A percentile compares a stretch with the other conserved stretches of the same genome.
Evolutionary conservation across 1,139 yeast species (phyloP).

Genomic region (Spathaspora sp.): DNA sequence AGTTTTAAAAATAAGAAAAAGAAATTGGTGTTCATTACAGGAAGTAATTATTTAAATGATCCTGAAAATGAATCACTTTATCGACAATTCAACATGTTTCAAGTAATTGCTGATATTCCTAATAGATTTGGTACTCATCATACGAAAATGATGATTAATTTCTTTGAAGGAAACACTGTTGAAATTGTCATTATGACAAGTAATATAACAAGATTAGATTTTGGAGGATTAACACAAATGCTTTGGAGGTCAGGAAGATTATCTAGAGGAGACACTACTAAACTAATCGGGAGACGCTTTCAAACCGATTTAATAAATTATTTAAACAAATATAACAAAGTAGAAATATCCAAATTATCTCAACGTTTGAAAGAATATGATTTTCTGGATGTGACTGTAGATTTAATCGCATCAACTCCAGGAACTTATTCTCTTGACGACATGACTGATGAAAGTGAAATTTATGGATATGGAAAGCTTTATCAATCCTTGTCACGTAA

Average conservation of each 20-base stretch:
- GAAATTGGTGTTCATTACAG: slow-evolving; percentile 34
- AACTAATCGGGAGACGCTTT: slow-evolving; percentile 19
- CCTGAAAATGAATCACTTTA: slow-evolving; percentile 12
- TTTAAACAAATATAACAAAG: slow-evolving; percentile 39
- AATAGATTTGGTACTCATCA: slow-evolving; percentile 55
- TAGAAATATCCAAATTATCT: slow-evolving; percentile 27
- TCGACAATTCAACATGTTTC: slow-evolving; percentile 26
- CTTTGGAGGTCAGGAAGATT: slow-evolving; percentile 60
- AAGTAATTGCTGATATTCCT: slow-evolving; percentile 34
- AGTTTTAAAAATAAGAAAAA: slow-evolving; percentile 18
- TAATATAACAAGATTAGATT: slow-evolving; percentile 56
- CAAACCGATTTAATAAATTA: slow-evolving; percentile 42
- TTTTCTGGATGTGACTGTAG: slow-evolving; percentile 49
- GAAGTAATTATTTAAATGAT: slow-evolving; percentile 20
- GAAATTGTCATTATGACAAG: slow-evolving; percentile 61
- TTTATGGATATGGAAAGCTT: slow-evolving; percentile 56
- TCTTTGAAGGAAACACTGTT: slow-evolving; percentile 40
- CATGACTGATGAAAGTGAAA: slow-evolving; percentile 15
- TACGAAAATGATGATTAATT: slow-evolving; percentile 64
- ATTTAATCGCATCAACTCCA: slow-evolving; percentile 60
- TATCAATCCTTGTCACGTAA: slow-evolving; percentile 38
- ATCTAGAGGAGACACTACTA: slow-evolving; percentile 9
- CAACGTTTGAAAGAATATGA: slow-evolving; percentile 31
- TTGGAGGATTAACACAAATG: slow-evolving; percentile 60
- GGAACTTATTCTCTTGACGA: slow-evolving; percentile 28